These are phyloP conservation scores for Akanthomyces uredinophilus DNA, from an alignment of 2,329 filamentous ascomycete genomes.

Conservation along the genomic window DNA sequence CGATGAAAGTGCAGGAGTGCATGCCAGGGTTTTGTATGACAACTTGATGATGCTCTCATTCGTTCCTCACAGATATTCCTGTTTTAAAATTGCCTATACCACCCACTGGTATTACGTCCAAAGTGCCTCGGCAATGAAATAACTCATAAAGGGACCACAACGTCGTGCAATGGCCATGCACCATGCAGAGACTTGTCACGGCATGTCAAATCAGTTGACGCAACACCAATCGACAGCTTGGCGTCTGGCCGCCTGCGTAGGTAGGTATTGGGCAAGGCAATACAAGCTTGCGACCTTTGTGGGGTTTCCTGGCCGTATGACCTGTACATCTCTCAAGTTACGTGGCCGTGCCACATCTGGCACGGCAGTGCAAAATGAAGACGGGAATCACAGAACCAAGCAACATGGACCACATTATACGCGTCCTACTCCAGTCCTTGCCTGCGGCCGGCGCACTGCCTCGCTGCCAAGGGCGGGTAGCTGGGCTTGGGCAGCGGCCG, in stretches of 20 bases:
- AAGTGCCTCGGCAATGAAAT: neutral
- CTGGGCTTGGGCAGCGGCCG: neutral
- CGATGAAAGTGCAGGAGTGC: neutral
- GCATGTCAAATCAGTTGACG: neutral
- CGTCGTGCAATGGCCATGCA: neutral
- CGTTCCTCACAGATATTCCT: neutral
- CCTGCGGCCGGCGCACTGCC: neutral
- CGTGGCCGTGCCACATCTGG: neutral
- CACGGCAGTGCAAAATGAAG: neutral
- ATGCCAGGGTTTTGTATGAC: neutral
- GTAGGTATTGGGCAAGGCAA: neutral
- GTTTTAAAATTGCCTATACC: neutral
- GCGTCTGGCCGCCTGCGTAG: neutral
- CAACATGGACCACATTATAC: neutral
- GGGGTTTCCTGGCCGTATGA: neutral
- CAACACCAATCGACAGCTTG: neutral
- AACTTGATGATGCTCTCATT: neutral
- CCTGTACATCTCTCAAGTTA: neutral
- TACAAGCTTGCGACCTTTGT: no score
- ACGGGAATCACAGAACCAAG: neutral
- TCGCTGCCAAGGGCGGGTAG: constrained; percentile 1
- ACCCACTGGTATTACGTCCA: neutral
- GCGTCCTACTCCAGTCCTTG: neutral
- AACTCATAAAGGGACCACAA: neutral
- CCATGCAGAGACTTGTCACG: neutral